Conservation (phyloP, 2,329 filamentous ascomycete species). For the Cryphonectria radicalis region DNA sequence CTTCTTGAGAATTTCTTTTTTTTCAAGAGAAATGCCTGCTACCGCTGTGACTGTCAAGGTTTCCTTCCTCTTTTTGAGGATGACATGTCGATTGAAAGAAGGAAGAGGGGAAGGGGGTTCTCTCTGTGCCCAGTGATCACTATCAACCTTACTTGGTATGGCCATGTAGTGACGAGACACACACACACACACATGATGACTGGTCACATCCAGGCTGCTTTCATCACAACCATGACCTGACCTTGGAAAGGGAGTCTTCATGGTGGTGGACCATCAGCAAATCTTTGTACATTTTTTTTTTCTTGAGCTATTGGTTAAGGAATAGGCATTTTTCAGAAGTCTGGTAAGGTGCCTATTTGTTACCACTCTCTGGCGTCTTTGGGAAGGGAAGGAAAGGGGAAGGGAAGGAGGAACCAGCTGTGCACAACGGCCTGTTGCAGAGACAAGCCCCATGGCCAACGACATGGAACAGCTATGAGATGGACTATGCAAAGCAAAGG, state of each 20-base stretch:
- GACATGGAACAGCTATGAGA: not conserved
- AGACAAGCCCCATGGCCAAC: not conserved
- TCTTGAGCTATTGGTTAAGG: conserved; percentile 17
- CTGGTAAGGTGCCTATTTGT: conserved; percentile 7
- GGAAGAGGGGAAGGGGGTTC: not conserved
- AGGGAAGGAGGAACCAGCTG: not conserved
- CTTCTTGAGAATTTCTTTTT: not conserved
- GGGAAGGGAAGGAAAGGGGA: not conserved
- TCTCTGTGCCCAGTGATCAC: not conserved
- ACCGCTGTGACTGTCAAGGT: not conserved
- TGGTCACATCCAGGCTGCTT: no score
- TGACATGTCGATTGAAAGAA: not conserved
- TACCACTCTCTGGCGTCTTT: not conserved
- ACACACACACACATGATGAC: not conserved
- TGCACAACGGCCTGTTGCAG: not conserved
- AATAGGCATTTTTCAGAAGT: conserved; percentile 25
- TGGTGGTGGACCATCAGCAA: conserved; percentile 13
- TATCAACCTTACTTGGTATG: not conserved
- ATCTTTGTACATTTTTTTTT: conserved; percentile 29
- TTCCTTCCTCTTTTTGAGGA: no score
- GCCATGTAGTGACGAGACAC: not conserved
- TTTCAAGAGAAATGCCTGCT: not conserved
- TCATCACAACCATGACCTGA: not conserved
- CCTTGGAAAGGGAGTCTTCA: conserved; percentile 21
- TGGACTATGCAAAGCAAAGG: not conserved